Base-by-base conservation (phyloP, 2,329 filamentous ascomycete species). In the Cladosporium halotolerans region DNA sequence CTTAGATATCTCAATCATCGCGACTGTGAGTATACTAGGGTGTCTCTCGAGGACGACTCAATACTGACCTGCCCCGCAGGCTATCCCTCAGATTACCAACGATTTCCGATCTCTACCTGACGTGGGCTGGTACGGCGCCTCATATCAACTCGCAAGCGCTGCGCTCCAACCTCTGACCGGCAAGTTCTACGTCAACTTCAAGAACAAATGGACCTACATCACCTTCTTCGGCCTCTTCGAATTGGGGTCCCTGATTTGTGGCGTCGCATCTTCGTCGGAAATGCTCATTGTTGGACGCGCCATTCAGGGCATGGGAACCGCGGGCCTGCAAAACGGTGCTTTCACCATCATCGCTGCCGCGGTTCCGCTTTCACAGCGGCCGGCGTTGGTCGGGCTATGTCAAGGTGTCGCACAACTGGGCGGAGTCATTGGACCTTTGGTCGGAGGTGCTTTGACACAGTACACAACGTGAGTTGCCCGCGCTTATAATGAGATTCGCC, bases 221-320 rank as follows among this genome's bases (percentile, higher is more conserved):
- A 38, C 47, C 38, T 56, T 53, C 53, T 55, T 61, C 32, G 44
- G 19, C 23, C 16, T 60, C 7, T 61, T 59, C 45, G 59, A 59
- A 16, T 19, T 81, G 1, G 80, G 81, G 3, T 80, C 77, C 0
- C 60, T 79, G 3, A 64, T 83, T 11, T 82, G 79, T 57, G 80
- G 52, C 58, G 72, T 48, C 1, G 74, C 80, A 0, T 67, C 61
- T 0, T 76, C 71, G 3, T 80, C 78, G 0, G 57, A 67, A 1
- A 78, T 79, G 70, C 73, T 83, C 50, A 82, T 83, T 46, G 62
- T 76, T 10, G 79, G 79, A 2, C 73, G 80, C 5, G 75, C 77
- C 3, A 65, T 83, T 2, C 76, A 79, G 0, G 80, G 80, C 0
- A 57, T 77, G 0, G 80, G 80, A 2, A 71, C 70, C 0, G 73